phyloP scores from a whole-genome alignment of 208 protist genomes.

The Acanthamoeba lugdunensis region DNA sequence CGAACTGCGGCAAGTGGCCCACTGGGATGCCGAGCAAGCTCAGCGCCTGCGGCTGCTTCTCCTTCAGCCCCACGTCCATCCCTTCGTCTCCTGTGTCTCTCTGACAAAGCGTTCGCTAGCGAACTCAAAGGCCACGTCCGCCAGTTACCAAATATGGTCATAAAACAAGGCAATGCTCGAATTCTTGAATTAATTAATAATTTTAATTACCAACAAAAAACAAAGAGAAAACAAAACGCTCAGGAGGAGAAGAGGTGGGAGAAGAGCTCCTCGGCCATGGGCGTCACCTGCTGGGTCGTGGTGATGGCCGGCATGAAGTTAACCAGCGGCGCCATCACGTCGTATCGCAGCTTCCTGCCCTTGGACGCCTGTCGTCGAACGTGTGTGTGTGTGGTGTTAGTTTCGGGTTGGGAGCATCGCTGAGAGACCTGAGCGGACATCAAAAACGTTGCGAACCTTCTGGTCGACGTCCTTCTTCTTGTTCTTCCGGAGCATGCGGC shows the following conservation, averaged over 20 bases:
- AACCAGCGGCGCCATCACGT: slow-evolving; percentile 35
- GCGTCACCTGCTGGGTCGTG: neutral
- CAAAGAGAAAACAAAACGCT: too few species aligned
- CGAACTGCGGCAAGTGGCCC: neutral
- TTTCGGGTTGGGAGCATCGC: too few species aligned
- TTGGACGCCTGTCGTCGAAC: slow-evolving; percentile 13
- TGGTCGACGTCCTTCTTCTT: slow-evolving; percentile 67
- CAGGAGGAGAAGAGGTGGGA: slow-evolving; percentile 28
- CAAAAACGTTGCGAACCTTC: neutral
- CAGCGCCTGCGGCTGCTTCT: slow-evolving; percentile 1
- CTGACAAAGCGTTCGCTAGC: neutral
- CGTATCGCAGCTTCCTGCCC: slow-evolving; percentile 58
- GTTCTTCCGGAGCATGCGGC: slow-evolving; percentile 52
- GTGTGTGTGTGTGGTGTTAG: too few species aligned
- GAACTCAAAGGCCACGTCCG: too few species aligned
- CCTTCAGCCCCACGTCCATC: slow-evolving; percentile 14
- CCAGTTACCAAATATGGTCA: too few species aligned
- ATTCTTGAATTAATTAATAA: too few species aligned
- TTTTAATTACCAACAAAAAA: too few species aligned
- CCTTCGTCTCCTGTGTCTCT: neutral
- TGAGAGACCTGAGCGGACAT: too few species aligned
- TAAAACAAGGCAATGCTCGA: too few species aligned
- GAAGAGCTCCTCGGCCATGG: slow-evolving; percentile 62
- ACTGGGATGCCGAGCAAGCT: neutral
- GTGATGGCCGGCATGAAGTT: slow-evolving; percentile 64